Evolutionary conservation across 805 yeast genomes (phyloP).

Genomic region (Candida arabinofermentans): DNA sequence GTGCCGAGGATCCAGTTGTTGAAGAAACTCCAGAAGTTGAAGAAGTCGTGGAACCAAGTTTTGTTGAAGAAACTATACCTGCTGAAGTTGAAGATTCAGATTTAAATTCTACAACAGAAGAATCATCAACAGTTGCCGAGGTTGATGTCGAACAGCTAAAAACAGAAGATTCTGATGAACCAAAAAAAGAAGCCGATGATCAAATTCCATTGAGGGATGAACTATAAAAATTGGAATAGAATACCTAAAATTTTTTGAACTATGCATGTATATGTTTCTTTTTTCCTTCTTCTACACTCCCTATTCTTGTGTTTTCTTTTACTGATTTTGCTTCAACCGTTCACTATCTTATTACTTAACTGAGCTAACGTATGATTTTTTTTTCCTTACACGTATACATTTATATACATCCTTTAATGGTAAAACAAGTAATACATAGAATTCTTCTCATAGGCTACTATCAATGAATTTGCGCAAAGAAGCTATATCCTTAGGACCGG

Average conservation of each 20-base stretch:
- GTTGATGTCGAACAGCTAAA: conserved; percentile 9
- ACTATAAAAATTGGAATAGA: neutral
- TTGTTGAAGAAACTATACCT: conserved; percentile 13
- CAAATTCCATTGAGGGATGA: conserved; percentile 1
- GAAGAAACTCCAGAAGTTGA: conserved; percentile 6
- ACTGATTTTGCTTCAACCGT: no score
- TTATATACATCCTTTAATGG: no score
- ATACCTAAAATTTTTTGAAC: neutral
- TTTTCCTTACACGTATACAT: no score
- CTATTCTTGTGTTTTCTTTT: no score
- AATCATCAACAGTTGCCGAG: conserved; percentile 16
- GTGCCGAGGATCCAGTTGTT: conserved; percentile 3
- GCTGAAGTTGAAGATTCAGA: conserved; percentile 5
- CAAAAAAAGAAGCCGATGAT: neutral
- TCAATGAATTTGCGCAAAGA: conserved; percentile 14
- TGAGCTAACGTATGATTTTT: no score
- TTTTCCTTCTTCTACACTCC: neutral
- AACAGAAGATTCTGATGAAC: conserved; percentile 3
- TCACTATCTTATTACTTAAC: no score
- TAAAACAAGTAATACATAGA: no score
- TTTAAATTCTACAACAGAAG: conserved; percentile 1
- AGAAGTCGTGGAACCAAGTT: conserved; percentile 5
- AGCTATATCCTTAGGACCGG: conserved; percentile 48
- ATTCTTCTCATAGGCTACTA: no score
- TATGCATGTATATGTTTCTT: neutral